A percentile compares a stretch with the other conserved stretches of the same genome.
Evolutionary conservation across 345 rosid species (phyloP).

Genomic region (Dipteronia sinensis): DNA sequence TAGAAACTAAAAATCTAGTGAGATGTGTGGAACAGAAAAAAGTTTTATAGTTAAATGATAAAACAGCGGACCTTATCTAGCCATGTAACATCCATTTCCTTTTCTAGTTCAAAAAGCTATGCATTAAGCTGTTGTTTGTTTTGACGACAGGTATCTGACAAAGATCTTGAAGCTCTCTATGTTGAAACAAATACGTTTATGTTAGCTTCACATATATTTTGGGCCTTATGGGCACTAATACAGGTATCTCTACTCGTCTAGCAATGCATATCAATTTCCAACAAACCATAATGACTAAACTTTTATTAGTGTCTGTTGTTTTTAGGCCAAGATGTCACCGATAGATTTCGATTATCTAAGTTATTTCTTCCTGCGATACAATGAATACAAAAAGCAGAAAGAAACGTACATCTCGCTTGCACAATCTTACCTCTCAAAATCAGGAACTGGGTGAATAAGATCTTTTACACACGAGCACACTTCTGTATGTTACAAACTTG

Average conservation of each 20-base stretch:
- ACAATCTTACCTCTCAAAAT: slow-evolving; percentile 46
- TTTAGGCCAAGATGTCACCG: slow-evolving; percentile 92
- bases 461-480: not conserved
- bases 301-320: slow-evolving; percentile 3
- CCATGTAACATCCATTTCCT: not conserved
- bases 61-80: not conserved
- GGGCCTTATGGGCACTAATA: slow-evolving; percentile 96
- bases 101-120: not conserved
- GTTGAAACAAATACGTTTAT: slow-evolving; percentile 72
- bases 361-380: slow-evolving; percentile 84
- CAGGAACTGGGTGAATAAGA: slow-evolving; percentile 16
- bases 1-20: slow-evolving; percentile 1
- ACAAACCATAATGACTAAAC: not conserved
- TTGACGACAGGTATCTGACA: slow-evolving; percentile 50
- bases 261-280: not conserved
- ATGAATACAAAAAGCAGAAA: slow-evolving; percentile 83
- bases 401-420: slow-evolving; percentile 56
- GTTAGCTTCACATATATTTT: slow-evolving; percentile 79
- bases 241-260: slow-evolving; percentile 50
- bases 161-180: slow-evolving; percentile 63
- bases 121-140: not conserved
- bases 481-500: slow-evolving; percentile 9
- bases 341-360: slow-evolving; percentile 81
- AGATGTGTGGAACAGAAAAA: not conserved
- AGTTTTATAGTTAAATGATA: not conserved